Evolutionary conservation across 1,284 basidiomycete genomes (phyloP), one percentile per base, ranked within the genome.

Genomic region (Cryptococcus deneoformans): DNA sequence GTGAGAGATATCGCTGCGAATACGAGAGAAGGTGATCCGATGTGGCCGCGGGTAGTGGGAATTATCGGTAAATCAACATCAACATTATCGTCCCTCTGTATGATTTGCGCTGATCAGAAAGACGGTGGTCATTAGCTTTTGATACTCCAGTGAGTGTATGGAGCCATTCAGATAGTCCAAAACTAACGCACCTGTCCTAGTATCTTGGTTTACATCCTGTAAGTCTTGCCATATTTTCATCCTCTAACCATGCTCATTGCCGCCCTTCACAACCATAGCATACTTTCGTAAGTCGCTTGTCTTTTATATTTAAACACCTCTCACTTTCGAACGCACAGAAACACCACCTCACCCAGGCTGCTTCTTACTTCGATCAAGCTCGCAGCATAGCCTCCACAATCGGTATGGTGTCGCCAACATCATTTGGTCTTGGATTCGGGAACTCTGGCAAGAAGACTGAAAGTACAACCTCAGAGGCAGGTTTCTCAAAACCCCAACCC

Each of bases 201-300:
- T 94, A 88, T 73, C 83, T 90, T 34, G 92, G 92, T 10, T 80
- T 97, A 9, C 87, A 96, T 68, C 93, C 93, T 0, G 73, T 77
- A 56, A 62, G 42, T 46, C 40, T 43, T 43, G 43, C 8, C 24
- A 47, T 16, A 11, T 8, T 24, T 16, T 42, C 16, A 42, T 4
- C 29, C 29, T 29, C 29, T 29, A 29, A 29, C 29, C 29, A 49
- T 2, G 6, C 10, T n/a, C 4, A n/a, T 52, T 52, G 29, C 29
- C 29, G 5, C 29, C 29, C 43, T 60, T 60, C 5, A 54, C 47
- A 2, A 24, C 5, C 20, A 20, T 59, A 75, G 70, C 71, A 74
- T 46, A 69, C 66, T 11, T 76, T 74, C 45, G 70, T 73, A 47
- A 56, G 71, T 48, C 34, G 8, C 43, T 42, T 10, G 7, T 24